These are phyloP conservation scores for Spergularia bocconei DNA, from an alignment of 148 eudicot genomes.

Conservation along the genomic window DNA sequence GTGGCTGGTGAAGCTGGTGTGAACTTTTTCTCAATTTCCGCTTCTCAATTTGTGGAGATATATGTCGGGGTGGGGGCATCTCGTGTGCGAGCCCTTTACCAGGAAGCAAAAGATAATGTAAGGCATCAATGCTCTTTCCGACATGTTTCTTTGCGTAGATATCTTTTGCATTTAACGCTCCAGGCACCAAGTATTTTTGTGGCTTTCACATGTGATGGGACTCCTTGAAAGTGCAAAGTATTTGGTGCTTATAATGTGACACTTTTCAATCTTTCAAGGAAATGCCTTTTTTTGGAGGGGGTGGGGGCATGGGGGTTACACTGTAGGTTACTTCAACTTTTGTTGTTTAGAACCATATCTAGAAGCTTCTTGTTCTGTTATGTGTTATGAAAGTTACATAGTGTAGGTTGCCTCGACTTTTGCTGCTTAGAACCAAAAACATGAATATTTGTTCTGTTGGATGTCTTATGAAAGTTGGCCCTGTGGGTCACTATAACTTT, in stretches of 20 bases:
- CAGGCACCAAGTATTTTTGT: not conserved
- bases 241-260: not conserved
- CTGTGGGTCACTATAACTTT: not conserved
- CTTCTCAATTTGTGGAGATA: slow-evolving; percentile 97
- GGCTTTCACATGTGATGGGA: too few species aligned
- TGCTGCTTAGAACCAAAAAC: too few species aligned
- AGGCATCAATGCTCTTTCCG: slow-evolving; percentile 19
- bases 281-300: not conserved
- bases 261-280: not conserved
- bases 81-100: slow-evolving; percentile 92
- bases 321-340: not conserved
- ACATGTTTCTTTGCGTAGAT: not conserved
- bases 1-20: slow-evolving; percentile 99
- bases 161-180: slow-evolving; percentile 3
- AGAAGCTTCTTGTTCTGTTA: too few species aligned
- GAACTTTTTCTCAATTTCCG: slow-evolving; percentile 91
- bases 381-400: too few species aligned
- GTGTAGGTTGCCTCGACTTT: too few species aligned
- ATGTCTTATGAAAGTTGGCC: not conserved
- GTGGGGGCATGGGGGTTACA: not conserved
- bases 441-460: too few species aligned
- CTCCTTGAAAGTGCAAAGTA: not conserved
- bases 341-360: not conserved
- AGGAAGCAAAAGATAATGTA: slow-evolving; percentile 92
- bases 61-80: slow-evolving; percentile 98